phyloP scores from a whole-genome alignment of 208 protist species.

The Sergeia podlipaevii region DNA sequence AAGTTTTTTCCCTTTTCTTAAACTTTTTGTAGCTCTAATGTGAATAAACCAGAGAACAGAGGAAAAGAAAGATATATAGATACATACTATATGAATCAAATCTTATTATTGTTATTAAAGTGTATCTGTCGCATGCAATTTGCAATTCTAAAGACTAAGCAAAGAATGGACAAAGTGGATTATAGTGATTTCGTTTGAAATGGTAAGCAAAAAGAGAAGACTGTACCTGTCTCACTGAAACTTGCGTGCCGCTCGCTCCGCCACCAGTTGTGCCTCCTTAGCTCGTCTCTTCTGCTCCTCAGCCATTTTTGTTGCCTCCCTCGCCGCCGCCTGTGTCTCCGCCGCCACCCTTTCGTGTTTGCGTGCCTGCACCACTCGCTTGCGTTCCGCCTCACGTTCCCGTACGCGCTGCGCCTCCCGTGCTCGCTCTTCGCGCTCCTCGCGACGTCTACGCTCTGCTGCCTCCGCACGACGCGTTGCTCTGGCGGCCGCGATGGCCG shows the following conservation, averaged over 20 bases:
- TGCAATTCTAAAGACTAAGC: constrained; percentile 9
- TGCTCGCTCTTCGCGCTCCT: constrained; percentile 43
- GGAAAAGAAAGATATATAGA: not conserved
- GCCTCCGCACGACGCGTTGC: constrained; percentile 44
- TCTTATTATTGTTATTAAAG: too few relatives aligned
- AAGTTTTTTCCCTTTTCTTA: too few relatives aligned
- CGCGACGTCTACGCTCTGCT: constrained; percentile 31
- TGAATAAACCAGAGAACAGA: constrained; percentile 2
- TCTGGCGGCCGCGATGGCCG: constrained; percentile 36
- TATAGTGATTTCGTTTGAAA: not conserved
- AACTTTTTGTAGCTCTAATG: too few relatives aligned
- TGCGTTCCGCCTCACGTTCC: constrained; percentile 50
- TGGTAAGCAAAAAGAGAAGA: too few relatives aligned
- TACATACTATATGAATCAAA: too few relatives aligned
- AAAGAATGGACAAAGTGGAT: constrained; percentile 10
- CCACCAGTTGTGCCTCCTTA: constrained; percentile 32
- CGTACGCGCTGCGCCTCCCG: constrained; percentile 46
- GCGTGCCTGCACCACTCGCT: constrained; percentile 46
- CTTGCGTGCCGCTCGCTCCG: constrained; percentile 19
- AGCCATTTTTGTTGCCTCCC: constrained; percentile 22
- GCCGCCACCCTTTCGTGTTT: constrained; percentile 33
- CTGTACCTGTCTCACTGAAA: too few relatives aligned
- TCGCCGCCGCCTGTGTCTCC: constrained; percentile 20
- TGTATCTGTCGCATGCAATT: not conserved
- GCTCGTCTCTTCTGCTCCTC: constrained; percentile 24